Conservation (phyloP, 1,139 yeast genomes). For the Kodamaea fungicola region DNA sequence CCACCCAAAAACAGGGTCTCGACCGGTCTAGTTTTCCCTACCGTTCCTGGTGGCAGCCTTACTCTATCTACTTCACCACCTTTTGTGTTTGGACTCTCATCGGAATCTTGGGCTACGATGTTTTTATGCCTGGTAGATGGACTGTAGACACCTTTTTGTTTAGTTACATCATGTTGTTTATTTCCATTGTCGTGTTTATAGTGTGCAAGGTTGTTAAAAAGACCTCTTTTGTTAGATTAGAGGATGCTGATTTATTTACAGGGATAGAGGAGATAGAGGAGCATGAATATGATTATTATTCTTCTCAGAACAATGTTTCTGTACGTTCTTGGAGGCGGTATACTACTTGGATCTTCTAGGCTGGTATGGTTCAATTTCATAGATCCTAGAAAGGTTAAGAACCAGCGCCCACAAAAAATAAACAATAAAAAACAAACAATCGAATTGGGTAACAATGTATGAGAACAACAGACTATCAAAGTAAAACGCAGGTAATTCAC, state of each 20-base stretch:
- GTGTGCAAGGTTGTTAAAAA: conserved; percentile 34
- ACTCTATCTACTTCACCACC: conserved; percentile 27
- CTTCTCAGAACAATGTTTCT: conserved; percentile 4
- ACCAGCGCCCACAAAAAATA: too few species aligned
- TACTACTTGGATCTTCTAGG: too few species aligned
- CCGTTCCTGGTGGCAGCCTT: conserved; percentile 33
- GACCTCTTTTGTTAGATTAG: conserved; percentile 26
- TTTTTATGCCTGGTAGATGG: conserved; percentile 34
- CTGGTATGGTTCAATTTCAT: too few species aligned
- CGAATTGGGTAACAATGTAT: too few species aligned
- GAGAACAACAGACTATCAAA: too few species aligned
- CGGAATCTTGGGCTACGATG: conserved; percentile 38
- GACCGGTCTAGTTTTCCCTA: conserved; percentile 27
- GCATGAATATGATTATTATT: conserved; percentile 42
- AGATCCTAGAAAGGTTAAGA: too few species aligned
- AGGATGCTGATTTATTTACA: conserved; percentile 32
- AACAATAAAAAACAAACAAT: too few species aligned
- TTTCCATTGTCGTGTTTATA: conserved; percentile 27
- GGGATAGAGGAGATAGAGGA: conserved; percentile 42
- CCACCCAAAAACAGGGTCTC: conserved; percentile 45
- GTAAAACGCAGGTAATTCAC: too few species aligned
- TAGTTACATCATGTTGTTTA: conserved; percentile 40
- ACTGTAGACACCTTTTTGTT: conserved; percentile 37
- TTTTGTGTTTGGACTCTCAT: conserved; percentile 32
- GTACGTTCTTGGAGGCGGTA: too few species aligned